Evolutionary conservation across 1,284 basidiomycete species (phyloP), one percentile per base, ranked within the genome.

Genomic region (Coriolopsis trogii): DNA sequence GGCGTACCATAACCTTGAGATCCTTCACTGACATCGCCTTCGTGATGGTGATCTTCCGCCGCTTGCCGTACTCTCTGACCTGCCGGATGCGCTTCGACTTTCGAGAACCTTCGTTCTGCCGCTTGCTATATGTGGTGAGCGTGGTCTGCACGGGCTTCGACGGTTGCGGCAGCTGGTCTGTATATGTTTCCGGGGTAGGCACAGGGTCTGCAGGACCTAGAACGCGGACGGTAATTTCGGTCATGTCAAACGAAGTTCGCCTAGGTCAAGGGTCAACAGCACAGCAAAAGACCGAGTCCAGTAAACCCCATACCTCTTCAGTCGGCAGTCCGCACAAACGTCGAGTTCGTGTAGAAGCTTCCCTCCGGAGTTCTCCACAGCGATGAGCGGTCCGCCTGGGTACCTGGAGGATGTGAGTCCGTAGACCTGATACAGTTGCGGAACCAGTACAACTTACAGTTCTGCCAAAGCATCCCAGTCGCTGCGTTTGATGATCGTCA

Each of bases 11-110:
- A 44, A 88, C 66, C 66, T 91, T 91, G 59, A 93, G 80, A 9
- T 90, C 87, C 63, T 87, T 91, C 47, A 93, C 75, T 0, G 85
- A 84, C 59, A 80, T 89, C 16, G 70, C 67, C 65, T 87, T 90
- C 33, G 73, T 75, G 40, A 92, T 76, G 12, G 67, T 76, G 41
- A 91, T 65, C 55, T 69, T 78, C 45, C 72, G 73, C 50, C 74
- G 71, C 59, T 80, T 77, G 6, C 74, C 77, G 38, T 75, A 68
- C 49, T 79, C 74, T 63, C 76, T 79, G 2, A 71, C 73, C 63
- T 81, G 78, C 41, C 81, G 80, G 37, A 90, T 73, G 24, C 88
- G 81, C 64, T 79, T 84, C 16, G 87, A 90, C 55, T 88, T 84
- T 59, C 87, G 52, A 23, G 65, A 39, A 12, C 63, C 66, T 16